A percentile compares a stretch with the other conserved stretches of the same genome.
Conservation (phyloP, 257 asterid genomes). For the Asclepias syriaca region DNA sequence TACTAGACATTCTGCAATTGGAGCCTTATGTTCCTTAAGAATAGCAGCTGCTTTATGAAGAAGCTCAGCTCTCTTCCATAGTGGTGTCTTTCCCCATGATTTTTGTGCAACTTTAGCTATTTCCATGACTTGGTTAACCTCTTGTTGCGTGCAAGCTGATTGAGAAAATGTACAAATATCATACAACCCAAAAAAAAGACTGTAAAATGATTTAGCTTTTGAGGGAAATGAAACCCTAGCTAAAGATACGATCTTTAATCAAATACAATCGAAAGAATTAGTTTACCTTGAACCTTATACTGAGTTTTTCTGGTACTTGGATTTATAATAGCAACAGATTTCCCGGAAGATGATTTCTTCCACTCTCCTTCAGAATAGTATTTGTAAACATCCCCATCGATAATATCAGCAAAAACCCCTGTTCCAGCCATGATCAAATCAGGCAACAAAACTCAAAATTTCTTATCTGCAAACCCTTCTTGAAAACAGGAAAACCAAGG, state of each 20-base stretch:
- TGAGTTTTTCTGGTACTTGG: slow-evolving; percentile 84
- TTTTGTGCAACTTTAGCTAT: slow-evolving; percentile 64
- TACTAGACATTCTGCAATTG: slow-evolving; percentile 87
- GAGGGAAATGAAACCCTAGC: too few species aligned
- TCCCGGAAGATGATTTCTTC: slow-evolving; percentile 71
- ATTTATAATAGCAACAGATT: slow-evolving; percentile 69
- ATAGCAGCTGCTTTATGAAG: slow-evolving; percentile 96
- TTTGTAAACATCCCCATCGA: slow-evolving; percentile 73
- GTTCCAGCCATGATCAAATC: slow-evolving; percentile 62
- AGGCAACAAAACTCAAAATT: neutral
- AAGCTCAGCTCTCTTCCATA: slow-evolving; percentile 97
- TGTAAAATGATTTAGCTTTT: neutral
- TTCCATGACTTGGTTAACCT: slow-evolving; percentile 91
- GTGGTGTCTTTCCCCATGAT: slow-evolving; percentile 86
- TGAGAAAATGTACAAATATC: neutral
- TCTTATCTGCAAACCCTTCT: neutral
- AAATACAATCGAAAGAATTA: neutral
- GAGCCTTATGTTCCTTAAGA: slow-evolving; percentile 81
- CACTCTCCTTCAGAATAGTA: slow-evolving; percentile 85
- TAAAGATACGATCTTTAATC: too few species aligned
- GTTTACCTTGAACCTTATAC: slow-evolving; percentile 91
- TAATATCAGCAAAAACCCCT: slow-evolving; percentile 70
- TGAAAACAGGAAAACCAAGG: slow-evolving; percentile 7
- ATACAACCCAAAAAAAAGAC: too few species aligned
- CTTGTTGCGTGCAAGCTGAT: slow-evolving; percentile 88